Evolutionary conservation across 495 filamentous ascomycete genomes (phyloP).

Genomic region (Aspergillus ellipticus): DNA sequence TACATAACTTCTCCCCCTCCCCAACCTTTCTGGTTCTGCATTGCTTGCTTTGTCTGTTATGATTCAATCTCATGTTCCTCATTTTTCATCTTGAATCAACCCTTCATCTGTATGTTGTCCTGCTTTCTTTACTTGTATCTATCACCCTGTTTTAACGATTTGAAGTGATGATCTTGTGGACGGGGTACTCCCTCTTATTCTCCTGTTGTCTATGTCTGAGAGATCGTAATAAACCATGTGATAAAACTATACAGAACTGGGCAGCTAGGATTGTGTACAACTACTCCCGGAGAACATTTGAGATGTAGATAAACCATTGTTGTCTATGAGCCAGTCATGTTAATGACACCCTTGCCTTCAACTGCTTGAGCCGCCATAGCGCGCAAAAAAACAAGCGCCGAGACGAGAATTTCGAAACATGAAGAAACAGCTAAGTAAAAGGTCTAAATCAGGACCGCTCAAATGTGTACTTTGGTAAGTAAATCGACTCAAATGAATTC

Average conservation of each 20-base stretch:
- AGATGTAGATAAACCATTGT: slow-evolving; percentile 14
- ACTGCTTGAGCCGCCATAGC: neutral
- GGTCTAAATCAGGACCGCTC: slow-evolving; percentile 15
- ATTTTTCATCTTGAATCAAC: neutral
- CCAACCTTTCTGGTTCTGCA: neutral
- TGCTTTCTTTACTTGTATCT: neutral
- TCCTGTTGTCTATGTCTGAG: neutral
- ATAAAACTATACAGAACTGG: neutral
- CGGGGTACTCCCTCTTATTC: neutral
- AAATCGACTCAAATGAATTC: slow-evolving; percentile 11
- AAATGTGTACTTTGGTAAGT: slow-evolving; percentile 27
- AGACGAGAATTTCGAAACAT: slow-evolving; percentile 9
- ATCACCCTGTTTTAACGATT: neutral
- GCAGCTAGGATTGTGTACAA: neutral
- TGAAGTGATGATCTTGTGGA: neutral
- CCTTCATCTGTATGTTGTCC: neutral
- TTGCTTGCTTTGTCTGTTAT: neutral
- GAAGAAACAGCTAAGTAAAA: slow-evolving; percentile 11
- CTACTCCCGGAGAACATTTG: neutral
- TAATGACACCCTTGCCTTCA: neutral
- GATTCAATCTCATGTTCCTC: neutral
- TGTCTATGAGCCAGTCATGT: slow-evolving; percentile 24
- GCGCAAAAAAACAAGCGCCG: slow-evolving; percentile 11
- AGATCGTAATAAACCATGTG: too few species aligned
- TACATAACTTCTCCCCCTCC: neutral